Evolutionary conservation across 345 rosid genomes (phyloP), one percentile per base, ranked within the genome.

Genomic region (Sisymbrium irio): DNA sequence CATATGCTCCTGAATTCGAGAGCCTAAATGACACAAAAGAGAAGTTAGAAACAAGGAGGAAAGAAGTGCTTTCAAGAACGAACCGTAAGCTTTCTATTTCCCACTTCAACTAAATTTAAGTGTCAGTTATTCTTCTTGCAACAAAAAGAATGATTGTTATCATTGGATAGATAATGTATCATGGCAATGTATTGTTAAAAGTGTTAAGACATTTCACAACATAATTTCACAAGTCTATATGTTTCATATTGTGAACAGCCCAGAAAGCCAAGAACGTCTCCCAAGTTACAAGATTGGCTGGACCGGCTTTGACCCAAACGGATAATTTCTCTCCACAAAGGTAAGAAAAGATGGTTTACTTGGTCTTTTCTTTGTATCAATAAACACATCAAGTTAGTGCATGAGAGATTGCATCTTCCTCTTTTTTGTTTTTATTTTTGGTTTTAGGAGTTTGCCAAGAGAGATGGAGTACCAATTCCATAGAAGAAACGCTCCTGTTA

Each of bases 1-100:
- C 87, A 0, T 90, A 90, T 85, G 97, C 97, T 73, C 83, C 96
- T 25, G 85, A 88, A 6, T 95, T 85, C 60, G 98, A 95, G 79
- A 86, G 80, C 64, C 69, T 88, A 3, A 45, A 61, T 36, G 99
- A 92, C 77, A 87, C 98, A 9, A 83, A 76, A 78, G 89, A 86
- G 41, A 94, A 89, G 88, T 69, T 94, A 79, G 97, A 94, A 73
- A 81, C 84, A 11, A 85, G 96, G 61, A 85, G 90, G 77, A 89
- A 76, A 79, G 97, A 91, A 81, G 89, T 93, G 42, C 78, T 86
- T 45, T 78, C 84, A 3, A 80, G 93, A 66, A 74, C 86, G 33
- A 88, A 87, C 74, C 20, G 95, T 91, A 82, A 78, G 87, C 62
- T 77, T 60, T 76, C 22, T 40, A 4, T 10, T 20, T 66, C 18